Percentiles rank a stretch among this genome's conserved stretches.
phyloP scores from a whole-genome alignment of 257 asterid genomes.

The Nicotiana tomentosiformis region DNA sequence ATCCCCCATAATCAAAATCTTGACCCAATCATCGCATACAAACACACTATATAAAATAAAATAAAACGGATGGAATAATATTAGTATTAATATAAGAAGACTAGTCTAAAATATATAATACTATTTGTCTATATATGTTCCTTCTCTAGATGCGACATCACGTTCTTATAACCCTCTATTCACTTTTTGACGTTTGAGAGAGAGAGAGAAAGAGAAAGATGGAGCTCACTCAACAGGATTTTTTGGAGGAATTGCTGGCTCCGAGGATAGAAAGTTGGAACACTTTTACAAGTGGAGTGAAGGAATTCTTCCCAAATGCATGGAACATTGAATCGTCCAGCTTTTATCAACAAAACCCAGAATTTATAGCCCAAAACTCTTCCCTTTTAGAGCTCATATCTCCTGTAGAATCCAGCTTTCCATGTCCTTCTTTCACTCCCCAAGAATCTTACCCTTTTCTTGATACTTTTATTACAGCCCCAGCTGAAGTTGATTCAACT shows the following conservation, averaged over 20 bases:
- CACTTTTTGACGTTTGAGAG: constrained; percentile 5
- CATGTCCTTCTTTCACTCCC: constrained; percentile 22
- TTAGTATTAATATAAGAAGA: too few relatives aligned
- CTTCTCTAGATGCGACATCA: constrained; percentile 13
- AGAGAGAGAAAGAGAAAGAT: constrained; percentile 29
- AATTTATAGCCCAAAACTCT: constrained; percentile 35
- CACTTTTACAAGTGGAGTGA: constrained; percentile 24
- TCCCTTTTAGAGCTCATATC: constrained; percentile 36
- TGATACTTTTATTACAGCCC: constrained; percentile 31
- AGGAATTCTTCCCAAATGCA: constrained; percentile 32
- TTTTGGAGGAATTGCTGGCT: constrained; percentile 51
- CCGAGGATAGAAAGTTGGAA: constrained; percentile 44
- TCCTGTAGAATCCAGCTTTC: constrained; percentile 25
- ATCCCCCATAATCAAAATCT: too few relatives aligned
- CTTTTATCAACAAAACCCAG: constrained; percentile 38
- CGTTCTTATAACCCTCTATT: neutral
- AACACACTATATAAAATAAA: too few relatives aligned
- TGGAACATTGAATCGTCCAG: constrained; percentile 32
- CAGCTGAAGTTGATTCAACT: constrained; percentile 26
- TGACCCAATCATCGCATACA: too few relatives aligned
- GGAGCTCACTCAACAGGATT: constrained; percentile 44
- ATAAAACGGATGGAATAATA: too few relatives aligned
- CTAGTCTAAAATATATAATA: too few relatives aligned
- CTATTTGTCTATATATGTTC: neutral
- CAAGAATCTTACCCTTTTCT: constrained; percentile 49